Conservation (phyloP, 345 rosid species). For the Hevea brasiliensis region DNA sequence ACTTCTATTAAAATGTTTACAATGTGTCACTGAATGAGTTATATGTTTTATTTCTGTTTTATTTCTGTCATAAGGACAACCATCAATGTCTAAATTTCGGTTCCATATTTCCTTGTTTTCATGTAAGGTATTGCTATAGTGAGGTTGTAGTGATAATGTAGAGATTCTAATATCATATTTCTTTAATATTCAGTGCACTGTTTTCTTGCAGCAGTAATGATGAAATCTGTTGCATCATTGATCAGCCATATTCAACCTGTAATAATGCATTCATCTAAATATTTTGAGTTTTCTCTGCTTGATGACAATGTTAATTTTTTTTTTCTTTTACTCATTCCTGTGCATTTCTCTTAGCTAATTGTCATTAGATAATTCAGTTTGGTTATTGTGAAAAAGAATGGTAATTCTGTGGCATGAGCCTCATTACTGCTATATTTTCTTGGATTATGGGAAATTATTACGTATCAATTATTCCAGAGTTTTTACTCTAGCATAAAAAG, state of each 20-base stretch:
- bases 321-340: background rate
- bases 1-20: background rate
- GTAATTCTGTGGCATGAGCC: background rate
- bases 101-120: background rate
- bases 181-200: background rate
- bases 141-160: background rate
- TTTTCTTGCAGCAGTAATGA: background rate
- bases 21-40: background rate
- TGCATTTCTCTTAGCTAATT: background rate
- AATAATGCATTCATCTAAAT: background rate
- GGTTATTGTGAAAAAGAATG: background rate
- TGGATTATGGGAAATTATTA: background rate
- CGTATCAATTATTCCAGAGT: background rate
- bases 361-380: background rate
- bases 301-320: background rate
- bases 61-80: too few relatives aligned
- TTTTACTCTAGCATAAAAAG: background rate
- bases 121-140: background rate
- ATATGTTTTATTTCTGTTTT: background rate
- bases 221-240: background rate
- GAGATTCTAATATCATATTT: background rate
- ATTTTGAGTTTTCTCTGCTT: background rate
- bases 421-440: background rate
- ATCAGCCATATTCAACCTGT: background rate
- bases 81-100: background rate